Percentiles rank a stretch among this genome's conserved stretches.
These are phyloP conservation scores for Bondarzewia mesenterica DNA, from an alignment of 1,284 basidiomycete species.

Conservation along the genomic window DNA sequence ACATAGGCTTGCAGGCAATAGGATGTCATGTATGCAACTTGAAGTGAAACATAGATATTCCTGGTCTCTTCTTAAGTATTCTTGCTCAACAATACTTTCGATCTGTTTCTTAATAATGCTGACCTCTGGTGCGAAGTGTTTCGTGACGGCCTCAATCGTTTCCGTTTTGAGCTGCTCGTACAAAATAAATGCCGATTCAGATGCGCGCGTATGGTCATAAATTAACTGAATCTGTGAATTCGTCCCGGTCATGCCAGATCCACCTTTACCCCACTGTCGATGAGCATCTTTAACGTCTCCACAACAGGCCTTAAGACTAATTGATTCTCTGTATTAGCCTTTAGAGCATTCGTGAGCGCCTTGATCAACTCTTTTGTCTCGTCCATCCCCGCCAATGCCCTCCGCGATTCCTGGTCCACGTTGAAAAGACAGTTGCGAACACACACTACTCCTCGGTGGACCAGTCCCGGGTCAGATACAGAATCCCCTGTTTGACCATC, in stretches of 20 bases:
- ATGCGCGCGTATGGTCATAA: too few species aligned
- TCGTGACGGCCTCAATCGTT: slow-evolving; percentile 75
- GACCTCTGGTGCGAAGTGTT: slow-evolving; percentile 67
- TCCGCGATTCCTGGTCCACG: slow-evolving; percentile 27
- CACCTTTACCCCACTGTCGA: slow-evolving; percentile 18
- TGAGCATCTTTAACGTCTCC: slow-evolving; percentile 36
- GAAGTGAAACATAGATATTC: slow-evolving; percentile 65
- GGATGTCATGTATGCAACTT: too few species aligned
- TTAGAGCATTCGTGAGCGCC: slow-evolving; percentile 42
- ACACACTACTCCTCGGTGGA: slow-evolving; percentile 71
- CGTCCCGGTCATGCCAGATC: too few species aligned
- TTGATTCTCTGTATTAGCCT: slow-evolving; percentile 23
- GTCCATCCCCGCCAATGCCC: slow-evolving; percentile 39
- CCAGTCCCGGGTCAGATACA: slow-evolving; percentile 41
- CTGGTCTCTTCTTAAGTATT: slow-evolving; percentile 76
- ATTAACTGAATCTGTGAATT: neutral
- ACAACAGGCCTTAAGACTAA: slow-evolving; percentile 33
- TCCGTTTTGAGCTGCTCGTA: slow-evolving; percentile 76
- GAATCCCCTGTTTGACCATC: slow-evolving; percentile 25
- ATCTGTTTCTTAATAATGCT: slow-evolving; percentile 81
- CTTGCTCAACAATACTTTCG: slow-evolving; percentile 75
- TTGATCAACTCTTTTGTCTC: slow-evolving; percentile 39
- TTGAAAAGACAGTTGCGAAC: slow-evolving; percentile 54
- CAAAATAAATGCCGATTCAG: too few species aligned
- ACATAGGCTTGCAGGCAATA: too few species aligned